Percentiles rank a stretch among this genome's conserved stretches.
Conservation (phyloP, 495 filamentous ascomycete species). For the Hyphodiscus hymeniophilus region DNA sequence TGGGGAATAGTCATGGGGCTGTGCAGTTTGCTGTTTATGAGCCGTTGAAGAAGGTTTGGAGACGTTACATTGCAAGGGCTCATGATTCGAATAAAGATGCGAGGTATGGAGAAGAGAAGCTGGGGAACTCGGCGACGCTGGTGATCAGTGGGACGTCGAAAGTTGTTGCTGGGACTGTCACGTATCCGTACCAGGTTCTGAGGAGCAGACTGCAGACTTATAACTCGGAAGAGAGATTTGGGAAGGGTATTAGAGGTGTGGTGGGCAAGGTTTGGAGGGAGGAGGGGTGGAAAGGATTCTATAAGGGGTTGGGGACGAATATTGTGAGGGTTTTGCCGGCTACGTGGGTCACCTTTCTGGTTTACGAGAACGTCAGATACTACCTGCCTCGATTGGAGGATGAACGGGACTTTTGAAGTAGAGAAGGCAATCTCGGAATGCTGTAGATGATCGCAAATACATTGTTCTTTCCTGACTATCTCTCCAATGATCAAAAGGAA, state of each 20-base stretch:
- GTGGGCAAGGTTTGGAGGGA: slow-evolving; percentile 61
- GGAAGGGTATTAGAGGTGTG: slow-evolving; percentile 61
- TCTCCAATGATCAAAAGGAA: too few relatives aligned
- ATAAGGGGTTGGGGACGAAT: slow-evolving; percentile 85
- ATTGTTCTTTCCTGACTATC: too few relatives aligned
- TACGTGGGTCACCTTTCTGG: slow-evolving; percentile 95
- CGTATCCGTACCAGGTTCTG: slow-evolving; percentile 92
- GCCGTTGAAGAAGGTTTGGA: slow-evolving; percentile 55
- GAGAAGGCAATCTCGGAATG: too few relatives aligned
- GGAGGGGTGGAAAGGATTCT: slow-evolving; percentile 81
- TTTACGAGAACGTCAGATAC: slow-evolving; percentile 87
- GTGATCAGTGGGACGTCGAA: slow-evolving; percentile 75
- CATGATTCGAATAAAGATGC: slow-evolving; percentile 1
- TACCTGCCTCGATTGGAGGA: slow-evolving; percentile 39
- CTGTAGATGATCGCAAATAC: too few relatives aligned
- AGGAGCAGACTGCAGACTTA: slow-evolving; percentile 83
- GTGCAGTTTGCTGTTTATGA: slow-evolving; percentile 97
- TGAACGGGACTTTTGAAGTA: too few relatives aligned
- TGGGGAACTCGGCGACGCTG: slow-evolving; percentile 71
- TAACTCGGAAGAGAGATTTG: slow-evolving; percentile 62
- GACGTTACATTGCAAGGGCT: slow-evolving; percentile 22
- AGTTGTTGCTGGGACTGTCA: slow-evolving; percentile 73
- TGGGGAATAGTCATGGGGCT: slow-evolving; percentile 91
- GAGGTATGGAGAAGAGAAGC: slow-evolving; percentile 23
- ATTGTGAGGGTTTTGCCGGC: slow-evolving; percentile 82